These are phyloP conservation scores for Colletotrichum salicis DNA, from an alignment of 2,329 filamentous ascomycete genomes.

Conservation along the genomic window DNA sequence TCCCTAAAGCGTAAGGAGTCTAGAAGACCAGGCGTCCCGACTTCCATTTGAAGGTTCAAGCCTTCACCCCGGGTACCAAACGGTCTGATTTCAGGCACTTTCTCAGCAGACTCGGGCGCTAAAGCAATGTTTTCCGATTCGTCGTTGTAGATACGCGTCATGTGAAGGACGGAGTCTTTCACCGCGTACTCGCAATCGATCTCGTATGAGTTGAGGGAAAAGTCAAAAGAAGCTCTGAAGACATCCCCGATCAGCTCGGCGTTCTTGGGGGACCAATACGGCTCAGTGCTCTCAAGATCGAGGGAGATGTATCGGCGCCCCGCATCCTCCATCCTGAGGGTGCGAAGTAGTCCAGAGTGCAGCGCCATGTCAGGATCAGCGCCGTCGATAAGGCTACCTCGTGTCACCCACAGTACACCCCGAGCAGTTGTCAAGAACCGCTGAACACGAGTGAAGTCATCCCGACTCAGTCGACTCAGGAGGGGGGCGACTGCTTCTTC, in stretches of 20 bases:
- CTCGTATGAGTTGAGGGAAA: not conserved
- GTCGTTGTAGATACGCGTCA: slow-evolving; percentile 23
- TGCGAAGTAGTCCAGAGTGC: slow-evolving; percentile 31
- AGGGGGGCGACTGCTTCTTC: slow-evolving; percentile 13
- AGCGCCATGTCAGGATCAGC: slow-evolving; percentile 1
- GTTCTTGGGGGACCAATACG: not conserved
- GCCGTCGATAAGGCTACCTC: not conserved
- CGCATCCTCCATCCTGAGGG: slow-evolving; percentile 29
- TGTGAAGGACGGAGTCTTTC: not conserved
- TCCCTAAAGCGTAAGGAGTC: slow-evolving; percentile 40
- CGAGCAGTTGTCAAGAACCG: slow-evolving; percentile 5
- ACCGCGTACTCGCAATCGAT: slow-evolving; percentile 27
- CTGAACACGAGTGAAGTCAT: not conserved
- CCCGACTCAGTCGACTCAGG: not conserved
- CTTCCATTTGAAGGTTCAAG: slow-evolving; percentile 21
- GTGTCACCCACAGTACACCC: slow-evolving; percentile 20
- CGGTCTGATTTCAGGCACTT: not conserved
- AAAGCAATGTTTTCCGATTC: not conserved
- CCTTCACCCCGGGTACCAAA: not conserved
- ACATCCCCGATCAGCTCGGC: not conserved
- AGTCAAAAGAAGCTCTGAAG: slow-evolving; percentile 7
- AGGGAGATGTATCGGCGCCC: slow-evolving; percentile 32
- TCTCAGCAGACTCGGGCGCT: not conserved
- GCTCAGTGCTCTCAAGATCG: not conserved
- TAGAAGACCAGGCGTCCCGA: slow-evolving; percentile 38